Conservation (phyloP, 352 stramenopile species). For the Pythium plurisporium region DNA sequence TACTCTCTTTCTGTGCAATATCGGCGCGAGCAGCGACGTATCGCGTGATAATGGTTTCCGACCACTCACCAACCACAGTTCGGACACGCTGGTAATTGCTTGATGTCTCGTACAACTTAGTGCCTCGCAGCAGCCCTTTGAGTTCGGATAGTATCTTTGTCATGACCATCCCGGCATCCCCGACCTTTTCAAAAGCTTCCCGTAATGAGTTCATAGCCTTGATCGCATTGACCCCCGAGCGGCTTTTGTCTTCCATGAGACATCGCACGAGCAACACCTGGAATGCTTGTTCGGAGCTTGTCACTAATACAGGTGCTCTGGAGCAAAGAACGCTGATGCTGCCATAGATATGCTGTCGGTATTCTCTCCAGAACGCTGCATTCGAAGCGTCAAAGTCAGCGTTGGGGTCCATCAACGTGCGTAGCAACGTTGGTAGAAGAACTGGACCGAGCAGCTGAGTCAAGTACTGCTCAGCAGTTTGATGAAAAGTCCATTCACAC, state of each 20-base stretch:
- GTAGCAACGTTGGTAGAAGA: constrained; percentile 59
- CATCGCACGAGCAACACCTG: constrained; percentile 69
- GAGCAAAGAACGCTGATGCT: constrained; percentile 39
- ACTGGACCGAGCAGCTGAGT: constrained; percentile 57
- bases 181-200: constrained; percentile 32
- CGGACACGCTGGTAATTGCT: constrained; percentile 67
- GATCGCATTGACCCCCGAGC: constrained; percentile 51
- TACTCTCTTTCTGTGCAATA: constrained; percentile 6
- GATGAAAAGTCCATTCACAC: constrained; percentile 57
- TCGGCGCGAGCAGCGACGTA: constrained; percentile 16
- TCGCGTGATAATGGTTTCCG: constrained; percentile 30
- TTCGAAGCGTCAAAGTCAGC: constrained; percentile 42
- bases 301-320: constrained; percentile 37
- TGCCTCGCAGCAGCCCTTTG: constrained; percentile 43
- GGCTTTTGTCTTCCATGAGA: constrained; percentile 47
- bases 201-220: constrained; percentile 57
- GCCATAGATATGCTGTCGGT: constrained; percentile 64
- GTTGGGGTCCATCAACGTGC: constrained; percentile 57
- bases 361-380: constrained; percentile 41
- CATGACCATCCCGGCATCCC: constrained; percentile 20
- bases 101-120: constrained; percentile 50
- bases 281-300: constrained; percentile 56
- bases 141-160: constrained; percentile 48
- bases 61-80: constrained; percentile 54
- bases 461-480: constrained; percentile 38